Evolutionary conservation across 2,329 filamentous ascomycete genomes (phyloP).

Genomic region (Apiospora malaysiana): DNA sequence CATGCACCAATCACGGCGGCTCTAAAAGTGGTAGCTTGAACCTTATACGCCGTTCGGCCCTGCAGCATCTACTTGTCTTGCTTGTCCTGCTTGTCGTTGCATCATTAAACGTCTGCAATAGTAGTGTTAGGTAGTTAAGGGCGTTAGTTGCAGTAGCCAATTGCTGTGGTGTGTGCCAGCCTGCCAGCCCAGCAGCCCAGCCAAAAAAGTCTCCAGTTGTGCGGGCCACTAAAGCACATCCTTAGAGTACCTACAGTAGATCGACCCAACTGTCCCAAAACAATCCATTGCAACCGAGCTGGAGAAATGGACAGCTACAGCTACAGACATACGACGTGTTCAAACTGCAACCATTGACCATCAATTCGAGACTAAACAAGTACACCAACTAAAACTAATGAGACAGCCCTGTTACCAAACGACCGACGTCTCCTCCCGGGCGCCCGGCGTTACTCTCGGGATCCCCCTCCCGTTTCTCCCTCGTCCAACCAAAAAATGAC

Average conservation of each 20-base stretch:
- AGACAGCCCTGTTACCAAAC: background rate
- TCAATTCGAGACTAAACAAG: background rate
- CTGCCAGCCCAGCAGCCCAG: too few species aligned
- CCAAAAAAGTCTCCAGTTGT: constrained; percentile 18
- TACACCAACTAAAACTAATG: background rate
- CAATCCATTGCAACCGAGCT: constrained; percentile 6
- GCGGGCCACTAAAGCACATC: constrained; percentile 3
- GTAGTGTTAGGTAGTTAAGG: background rate
- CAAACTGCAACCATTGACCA: background rate
- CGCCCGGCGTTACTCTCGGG: constrained; percentile 18
- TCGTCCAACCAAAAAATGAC: background rate
- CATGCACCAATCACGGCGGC: background rate
- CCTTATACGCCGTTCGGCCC: background rate
- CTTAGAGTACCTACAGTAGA: background rate
- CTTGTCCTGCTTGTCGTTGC: background rate
- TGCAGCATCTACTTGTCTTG: background rate
- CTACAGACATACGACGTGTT: background rate
- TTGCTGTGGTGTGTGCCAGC: too few species aligned
- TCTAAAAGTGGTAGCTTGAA: background rate
- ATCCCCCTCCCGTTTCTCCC: background rate
- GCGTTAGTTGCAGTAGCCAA: too few species aligned
- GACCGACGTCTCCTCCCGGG: constrained; percentile 2
- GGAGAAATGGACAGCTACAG: background rate
- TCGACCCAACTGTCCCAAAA: constrained; percentile 1
- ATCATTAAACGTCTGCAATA: background rate